These are phyloP conservation scores for Aurinia saxatilis DNA, from an alignment of 345 rosid species.

Conservation along the genomic window DNA sequence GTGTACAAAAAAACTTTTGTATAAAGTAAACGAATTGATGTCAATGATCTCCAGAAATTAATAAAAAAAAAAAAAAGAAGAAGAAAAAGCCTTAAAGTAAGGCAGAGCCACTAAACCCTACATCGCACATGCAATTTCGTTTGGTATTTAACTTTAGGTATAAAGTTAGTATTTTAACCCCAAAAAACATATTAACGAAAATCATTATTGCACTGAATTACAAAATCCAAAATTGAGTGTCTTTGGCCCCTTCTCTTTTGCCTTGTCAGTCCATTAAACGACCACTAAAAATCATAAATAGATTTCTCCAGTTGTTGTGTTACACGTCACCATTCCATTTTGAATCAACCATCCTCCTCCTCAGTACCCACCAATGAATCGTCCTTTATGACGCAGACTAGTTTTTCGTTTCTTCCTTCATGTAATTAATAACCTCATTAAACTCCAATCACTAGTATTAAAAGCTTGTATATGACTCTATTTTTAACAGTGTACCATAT, in stretches of 20 bases:
- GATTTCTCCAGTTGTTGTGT: neutral
- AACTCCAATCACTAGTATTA: neutral
- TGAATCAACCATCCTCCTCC: constrained; percentile 12
- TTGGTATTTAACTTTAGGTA: constrained; percentile 19
- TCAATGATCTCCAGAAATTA: neutral
- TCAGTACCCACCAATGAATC: constrained; percentile 4
- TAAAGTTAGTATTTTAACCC: constrained; percentile 15
- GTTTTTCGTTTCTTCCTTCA: neutral
- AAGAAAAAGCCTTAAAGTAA: constrained; percentile 14
- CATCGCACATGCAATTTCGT: constrained; percentile 29
- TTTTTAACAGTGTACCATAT: neutral
- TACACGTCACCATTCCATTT: constrained; percentile 2
- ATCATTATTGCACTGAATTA: constrained; percentile 26
- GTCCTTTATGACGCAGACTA: constrained; percentile 3
- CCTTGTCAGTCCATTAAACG: constrained; percentile 23
- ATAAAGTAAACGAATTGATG: neutral
- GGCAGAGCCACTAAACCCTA: constrained; percentile 19
- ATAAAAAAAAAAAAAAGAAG: neutral
- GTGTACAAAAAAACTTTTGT: neutral
- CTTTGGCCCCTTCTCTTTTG: constrained; percentile 2
- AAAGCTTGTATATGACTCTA: neutral
- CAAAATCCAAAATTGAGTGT: constrained; percentile 16
- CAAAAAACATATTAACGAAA: neutral
- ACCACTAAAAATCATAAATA: neutral
- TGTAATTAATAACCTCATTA: neutral